Conservation (phyloP, 202 grass and related monocot species). For the Elaeis oleifera region DNA sequence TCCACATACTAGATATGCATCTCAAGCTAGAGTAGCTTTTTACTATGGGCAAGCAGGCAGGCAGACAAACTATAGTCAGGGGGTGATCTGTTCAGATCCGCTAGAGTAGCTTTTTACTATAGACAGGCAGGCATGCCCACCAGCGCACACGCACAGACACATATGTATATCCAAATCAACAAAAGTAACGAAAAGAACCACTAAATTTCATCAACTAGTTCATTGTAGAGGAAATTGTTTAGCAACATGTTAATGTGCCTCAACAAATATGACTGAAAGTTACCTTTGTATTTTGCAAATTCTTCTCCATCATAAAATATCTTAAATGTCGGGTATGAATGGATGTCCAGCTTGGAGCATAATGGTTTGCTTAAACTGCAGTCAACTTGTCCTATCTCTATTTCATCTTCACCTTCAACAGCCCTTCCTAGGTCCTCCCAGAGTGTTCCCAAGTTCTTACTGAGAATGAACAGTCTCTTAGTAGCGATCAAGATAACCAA, state of each 20-base stretch:
- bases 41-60: too few relatives aligned
- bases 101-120: too few relatives aligned
- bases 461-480: slow-evolving; percentile 12
- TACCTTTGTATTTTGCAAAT: slow-evolving; percentile 93
- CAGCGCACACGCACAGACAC: too few relatives aligned
- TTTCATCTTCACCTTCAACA: slow-evolving; percentile 80
- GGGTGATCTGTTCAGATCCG: too few relatives aligned
- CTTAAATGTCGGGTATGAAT: slow-evolving; percentile 93
- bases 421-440: slow-evolving; percentile 78
- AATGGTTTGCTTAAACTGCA: slow-evolving; percentile 67
- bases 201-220: background rate
- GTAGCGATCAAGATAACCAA: too few relatives aligned
- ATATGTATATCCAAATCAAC: too few relatives aligned
- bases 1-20: too few relatives aligned
- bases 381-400: slow-evolving; percentile 83
- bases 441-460: slow-evolving; percentile 92
- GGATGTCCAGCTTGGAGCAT: slow-evolving; percentile 81
- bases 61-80: too few relatives aligned
- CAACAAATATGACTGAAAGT: background rate
- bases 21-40: too few relatives aligned
- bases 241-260: background rate
- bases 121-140: too few relatives aligned
- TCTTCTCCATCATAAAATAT: slow-evolving; percentile 86
- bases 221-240: background rate
- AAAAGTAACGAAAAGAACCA: background rate